A percentile compares a stretch with the other conserved stretches of the same genome.
Conservation (phyloP, 371 early-diverging fungal genomes). For the Capillidium heterosporum region DNA sequence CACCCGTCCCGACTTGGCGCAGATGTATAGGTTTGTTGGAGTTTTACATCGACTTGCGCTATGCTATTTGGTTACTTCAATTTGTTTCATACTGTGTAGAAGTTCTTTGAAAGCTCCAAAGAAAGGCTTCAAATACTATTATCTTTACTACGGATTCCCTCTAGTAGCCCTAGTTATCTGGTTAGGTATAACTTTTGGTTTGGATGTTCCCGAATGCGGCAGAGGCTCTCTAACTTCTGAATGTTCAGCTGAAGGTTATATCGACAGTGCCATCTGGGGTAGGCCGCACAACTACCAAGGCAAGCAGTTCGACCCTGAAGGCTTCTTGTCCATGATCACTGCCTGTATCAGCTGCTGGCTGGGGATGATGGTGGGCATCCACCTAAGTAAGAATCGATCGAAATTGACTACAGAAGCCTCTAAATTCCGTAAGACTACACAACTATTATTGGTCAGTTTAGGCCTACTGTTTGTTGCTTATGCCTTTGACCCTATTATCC, state of each 20-base stretch:
- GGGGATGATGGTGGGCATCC: conserved; percentile 20
- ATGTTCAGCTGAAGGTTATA: conserved; percentile 20
- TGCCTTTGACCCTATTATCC: conserved; percentile 15
- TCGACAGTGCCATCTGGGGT: conserved; percentile 20
- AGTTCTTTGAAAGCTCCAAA: no score
- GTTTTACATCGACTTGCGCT: conserved; percentile 20
- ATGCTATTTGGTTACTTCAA: conserved; percentile 12
- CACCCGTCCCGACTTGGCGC: conserved; percentile 7
- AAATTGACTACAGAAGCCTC: neutral
- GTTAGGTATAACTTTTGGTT: conserved; percentile 16
- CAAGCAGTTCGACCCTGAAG: conserved; percentile 23
- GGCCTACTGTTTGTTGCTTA: conserved; percentile 11
- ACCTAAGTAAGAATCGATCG: conserved; percentile 12
- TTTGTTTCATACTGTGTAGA: conserved; percentile 5
- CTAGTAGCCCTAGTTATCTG: conserved; percentile 12
- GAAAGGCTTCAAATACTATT: neutral
- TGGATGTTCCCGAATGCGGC: conserved; percentile 9
- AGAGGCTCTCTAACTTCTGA: conserved; percentile 12
- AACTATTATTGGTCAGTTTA: conserved; percentile 9
- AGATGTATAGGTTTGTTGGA: conserved; percentile 14
- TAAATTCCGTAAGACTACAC: conserved; percentile 7
- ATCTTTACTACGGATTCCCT: conserved; percentile 6
- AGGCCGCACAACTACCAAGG: conserved; percentile 17
- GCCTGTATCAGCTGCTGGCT: conserved; percentile 19
- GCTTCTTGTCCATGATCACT: conserved; percentile 21